Base-by-base conservation (phyloP, 352 stramenopile genomes). In the Pythium guiyangense region DNA sequence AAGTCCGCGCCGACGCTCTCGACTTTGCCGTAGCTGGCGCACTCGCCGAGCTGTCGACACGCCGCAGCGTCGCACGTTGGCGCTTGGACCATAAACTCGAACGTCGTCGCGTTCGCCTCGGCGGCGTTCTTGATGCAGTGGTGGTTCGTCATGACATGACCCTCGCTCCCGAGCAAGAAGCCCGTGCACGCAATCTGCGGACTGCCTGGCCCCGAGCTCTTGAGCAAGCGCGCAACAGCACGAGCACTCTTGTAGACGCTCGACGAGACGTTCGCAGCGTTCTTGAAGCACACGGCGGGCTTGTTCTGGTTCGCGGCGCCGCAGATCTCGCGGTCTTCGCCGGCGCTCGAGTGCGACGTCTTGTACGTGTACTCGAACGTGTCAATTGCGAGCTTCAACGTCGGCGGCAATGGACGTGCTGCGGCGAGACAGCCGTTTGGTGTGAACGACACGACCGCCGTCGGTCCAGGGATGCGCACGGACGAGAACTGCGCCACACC, bases 101-200 rank as follows among this genome's bases (percentile, higher is more conserved):
- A n/a, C n/a, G n/a, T n/a, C n/a, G n/a, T n/a, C n/a, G n/a, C n/a
- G n/a, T n/a, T n/a, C n/a, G n/a, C n/a, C n/a, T n/a, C n/a, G n/a
- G n/a, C n/a, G n/a, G n/a, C n/a, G n/a, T n/a, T n/a, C n/a, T n/a
- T n/a, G n/a, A n/a, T n/a, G n/a, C n/a, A n/a, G n/a, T n/a, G n/a
- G n/a, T n/a, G 39, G 46, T 84, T 84, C 9, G 74, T 84, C 26
- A 84, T 58, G 46, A 84, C 12, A 35, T 84, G 71, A 11, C 72
- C 72, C 45, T 71, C 56, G 49, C 64, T 75, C 57, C 74, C 70
- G 6, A 78, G 34, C 2, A 84, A 55, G 58, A 72, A 81, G 27
- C 69, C 71, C 12, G 74, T 80, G 72, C 71, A 84, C 25, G 51
- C 58, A 26, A 56, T 59, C 20, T 57, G 55, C 25, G 64, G 54